These are phyloP conservation scores for Stephanodiscus triporus DNA, from an alignment of 108 stramenopile species.

Conservation along the genomic window DNA sequence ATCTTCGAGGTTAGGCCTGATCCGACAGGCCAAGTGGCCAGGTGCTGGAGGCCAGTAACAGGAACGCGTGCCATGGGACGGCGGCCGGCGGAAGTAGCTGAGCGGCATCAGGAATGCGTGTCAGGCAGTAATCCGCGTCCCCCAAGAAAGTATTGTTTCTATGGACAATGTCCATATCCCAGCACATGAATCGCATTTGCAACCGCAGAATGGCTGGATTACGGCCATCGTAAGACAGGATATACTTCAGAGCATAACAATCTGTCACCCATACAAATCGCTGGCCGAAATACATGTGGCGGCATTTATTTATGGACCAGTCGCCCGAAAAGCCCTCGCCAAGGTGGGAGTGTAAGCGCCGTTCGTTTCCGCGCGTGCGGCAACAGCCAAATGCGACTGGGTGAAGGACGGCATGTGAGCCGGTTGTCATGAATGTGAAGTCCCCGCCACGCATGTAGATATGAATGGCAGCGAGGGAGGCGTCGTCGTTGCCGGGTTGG, in stretches of 20 bases:
- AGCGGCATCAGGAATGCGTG: too few relatives aligned
- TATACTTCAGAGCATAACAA: neutral
- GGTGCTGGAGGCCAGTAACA: too few relatives aligned
- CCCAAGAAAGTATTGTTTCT: neutral
- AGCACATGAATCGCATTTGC: too few relatives aligned
- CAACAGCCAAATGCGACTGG: neutral
- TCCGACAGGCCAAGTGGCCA: too few relatives aligned
- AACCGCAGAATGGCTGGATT: too few relatives aligned
- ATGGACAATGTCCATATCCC: neutral
- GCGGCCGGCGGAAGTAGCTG: too few relatives aligned
- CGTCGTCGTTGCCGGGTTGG: neutral
- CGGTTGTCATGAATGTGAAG: neutral
- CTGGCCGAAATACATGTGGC: neutral
- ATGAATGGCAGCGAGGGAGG: neutral
- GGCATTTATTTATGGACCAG: neutral
- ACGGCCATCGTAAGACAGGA: neutral
- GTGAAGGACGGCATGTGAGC: neutral
- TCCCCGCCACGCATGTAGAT: neutral
- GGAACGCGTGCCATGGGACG: too few relatives aligned
- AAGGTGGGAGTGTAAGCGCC: neutral
- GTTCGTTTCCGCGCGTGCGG: neutral
- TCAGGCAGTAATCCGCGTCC: neutral
- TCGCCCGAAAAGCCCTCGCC: neutral
- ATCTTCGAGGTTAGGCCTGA: neutral
- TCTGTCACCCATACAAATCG: too few relatives aligned